These are phyloP conservation scores for Cyberlindnera mrakii DNA, from an alignment of 805 yeast species.

Conservation along the genomic window DNA sequence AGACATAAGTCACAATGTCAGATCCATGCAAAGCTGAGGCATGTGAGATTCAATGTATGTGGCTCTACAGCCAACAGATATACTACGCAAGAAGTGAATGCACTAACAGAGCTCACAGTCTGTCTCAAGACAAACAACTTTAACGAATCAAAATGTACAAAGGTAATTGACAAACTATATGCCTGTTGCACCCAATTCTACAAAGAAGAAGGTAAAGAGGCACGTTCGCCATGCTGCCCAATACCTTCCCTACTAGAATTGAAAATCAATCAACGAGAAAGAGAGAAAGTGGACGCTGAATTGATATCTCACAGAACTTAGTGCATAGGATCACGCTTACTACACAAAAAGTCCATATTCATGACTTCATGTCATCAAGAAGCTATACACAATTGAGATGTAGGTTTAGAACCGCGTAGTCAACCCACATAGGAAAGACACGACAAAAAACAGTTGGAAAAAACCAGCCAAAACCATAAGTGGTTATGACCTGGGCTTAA, in stretches of 20 bases:
- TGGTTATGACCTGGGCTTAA: slow-evolving; percentile 13
- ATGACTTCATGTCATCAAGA: not conserved
- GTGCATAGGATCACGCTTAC: not conserved
- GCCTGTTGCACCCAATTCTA: slow-evolving; percentile 70
- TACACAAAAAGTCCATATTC: too few relatives aligned
- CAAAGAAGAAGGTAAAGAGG: slow-evolving; percentile 48
- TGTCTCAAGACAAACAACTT: slow-evolving; percentile 59
- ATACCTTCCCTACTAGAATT: slow-evolving; percentile 52
- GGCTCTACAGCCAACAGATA: too few relatives aligned
- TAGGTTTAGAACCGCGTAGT: slow-evolving; percentile 75
- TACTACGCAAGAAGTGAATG: too few relatives aligned
- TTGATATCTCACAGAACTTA: slow-evolving; percentile 24
- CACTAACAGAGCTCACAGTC: slow-evolving; percentile 28
- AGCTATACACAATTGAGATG: slow-evolving; percentile 27
- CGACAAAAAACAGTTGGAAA: slow-evolving; percentile 48
- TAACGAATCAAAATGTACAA: slow-evolving; percentile 70
- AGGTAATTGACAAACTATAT: slow-evolving; percentile 63
- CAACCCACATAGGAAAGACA: slow-evolving; percentile 31
- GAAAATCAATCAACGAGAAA: slow-evolving; percentile 59
- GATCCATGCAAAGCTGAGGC: slow-evolving; percentile 72
- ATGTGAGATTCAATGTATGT: slow-evolving; percentile 69
- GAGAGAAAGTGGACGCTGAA: slow-evolving; percentile 55
- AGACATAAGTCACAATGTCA: slow-evolving; percentile 1
- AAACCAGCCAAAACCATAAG: slow-evolving; percentile 20
- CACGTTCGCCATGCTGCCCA: slow-evolving; percentile 75